Evolutionary conservation across 192 early-diverging fungal species (phyloP), one percentile per base, ranked within the genome.

Genomic region (Mortierella antarctica): DNA sequence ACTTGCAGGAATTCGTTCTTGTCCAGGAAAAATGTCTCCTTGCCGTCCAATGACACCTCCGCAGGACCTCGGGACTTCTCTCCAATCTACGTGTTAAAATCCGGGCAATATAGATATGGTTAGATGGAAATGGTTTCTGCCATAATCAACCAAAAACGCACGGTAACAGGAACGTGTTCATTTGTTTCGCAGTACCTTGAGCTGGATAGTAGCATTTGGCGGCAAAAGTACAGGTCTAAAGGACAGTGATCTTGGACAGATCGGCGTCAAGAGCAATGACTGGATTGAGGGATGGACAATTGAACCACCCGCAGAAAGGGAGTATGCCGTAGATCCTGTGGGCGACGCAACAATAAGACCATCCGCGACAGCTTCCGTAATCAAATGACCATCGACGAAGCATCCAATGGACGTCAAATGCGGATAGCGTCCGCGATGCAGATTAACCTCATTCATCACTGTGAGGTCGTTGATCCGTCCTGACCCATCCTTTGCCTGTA

Each of bases 321-420:
- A 92, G 74, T 97, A 97, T 0, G 96, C 96, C 0, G 96, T 97
- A 18, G 95, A 96, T 10, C 96, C 96, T 5, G 96, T 97, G 4
- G 96, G 95, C 7, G 96, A 95, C 9, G 91, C 89, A 12, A 96
- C 90, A 54, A 97, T 95, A 41, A 93, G 79, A 8, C 90, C 84
- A 83, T 85, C 71, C 0, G 83, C 83, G 8, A 97, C 92, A 10
- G 91, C 94, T 47, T 94, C 93, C 10, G 96, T 98, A 47, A 97
- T 83, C 57, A 91, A 87, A 44, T 95, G 91, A 63, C 87, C 90
- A 78, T 95, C 92, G 18, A 97, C 91, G 67, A 83, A 95, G 68
- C 94, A 94, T 21, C 94, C 91, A 60, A 96, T 90, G 1, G 90
- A 88, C 0, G 94, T 94, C 49, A 98, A 82, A 52, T 95, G 94